Evolutionary conservation across 352 stramenopile genomes (phyloP), one percentile per base, ranked within the genome.

Genomic region (Paralagenidium karlingii): DNA sequence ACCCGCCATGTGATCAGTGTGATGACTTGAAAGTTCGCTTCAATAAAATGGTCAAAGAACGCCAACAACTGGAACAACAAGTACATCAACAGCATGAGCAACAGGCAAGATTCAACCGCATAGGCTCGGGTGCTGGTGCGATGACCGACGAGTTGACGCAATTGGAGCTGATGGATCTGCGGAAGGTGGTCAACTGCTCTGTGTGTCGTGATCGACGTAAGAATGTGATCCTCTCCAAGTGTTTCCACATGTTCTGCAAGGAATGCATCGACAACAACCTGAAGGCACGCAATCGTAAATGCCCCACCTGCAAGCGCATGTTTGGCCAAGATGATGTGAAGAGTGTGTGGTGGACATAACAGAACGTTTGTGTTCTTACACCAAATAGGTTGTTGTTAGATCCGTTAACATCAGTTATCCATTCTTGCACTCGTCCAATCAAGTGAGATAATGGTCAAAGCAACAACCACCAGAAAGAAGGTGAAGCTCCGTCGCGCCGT

Each of bases 281-380:
- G 45, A 85, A 84, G 58, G 81, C 76, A 20, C 75, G 78, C 49
- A 92, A 92, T 58, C 75, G 78, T 53, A 92, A 92, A 58, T 92
- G 78, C 43, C 78, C 78, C 12, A 89, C 73, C 26, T 92, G 78
- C 68, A 92, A 89, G 55, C 88, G 87, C 60, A 92, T 92, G 78
- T 92, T 86, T 60, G 78, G 78, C 26, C 75, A 89, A 39, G 78
- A 92, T 49, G 78, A 92, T 34, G 66, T 92, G 42, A 92, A 92
- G 55, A 58, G 49, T 18, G 74, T 87, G 12, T 92, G 73, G 71
- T 79, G 84, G 47, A 85, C 77, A 36, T 90, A 81, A 51, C 24
- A n/a, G 28, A 34, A 43, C 26, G n/a, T n/a, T n/a, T n/a, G n/a
- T n/a, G n/a, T n/a, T n/a, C n/a, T n/a, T n/a, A n/a, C n/a, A n/a